A percentile compares a stretch with the other conserved stretches of the same genome.
Evolutionary conservation across 2,329 filamentous ascomycete genomes (phyloP).

Genomic region (Alternaria atra): DNA sequence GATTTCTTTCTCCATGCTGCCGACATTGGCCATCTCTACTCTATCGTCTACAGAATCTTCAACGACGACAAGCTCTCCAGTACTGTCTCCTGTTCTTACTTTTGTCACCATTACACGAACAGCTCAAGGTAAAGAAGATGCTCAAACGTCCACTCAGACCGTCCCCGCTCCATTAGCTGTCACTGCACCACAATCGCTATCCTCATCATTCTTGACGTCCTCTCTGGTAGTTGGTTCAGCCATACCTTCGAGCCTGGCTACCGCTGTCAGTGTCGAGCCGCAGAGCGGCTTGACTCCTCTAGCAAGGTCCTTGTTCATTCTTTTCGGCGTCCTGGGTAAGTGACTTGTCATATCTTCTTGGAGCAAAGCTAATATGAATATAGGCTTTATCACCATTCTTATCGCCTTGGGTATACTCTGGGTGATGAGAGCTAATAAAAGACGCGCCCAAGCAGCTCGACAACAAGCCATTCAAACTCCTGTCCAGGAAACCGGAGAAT

Average conservation of each 20-base stretch:
- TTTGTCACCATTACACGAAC: conserved; percentile 13
- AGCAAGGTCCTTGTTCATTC: conserved; percentile 18
- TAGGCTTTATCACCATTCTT: conserved; percentile 15
- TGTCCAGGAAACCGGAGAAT: background rate
- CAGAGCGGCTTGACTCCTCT: conserved; percentile 11
- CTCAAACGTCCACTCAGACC: background rate
- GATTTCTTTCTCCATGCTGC: background rate
- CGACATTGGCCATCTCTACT: background rate
- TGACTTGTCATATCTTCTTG: background rate
- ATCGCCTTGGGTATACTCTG: conserved; percentile 16
- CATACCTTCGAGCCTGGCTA: background rate
- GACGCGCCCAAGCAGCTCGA: conserved; percentile 1
- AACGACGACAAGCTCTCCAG: background rate
- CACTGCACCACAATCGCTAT: background rate
- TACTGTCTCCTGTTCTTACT: conserved; percentile 4
- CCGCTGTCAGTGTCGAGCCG: background rate
- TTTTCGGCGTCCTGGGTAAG: conserved; percentile 18
- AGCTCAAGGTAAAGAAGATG: conserved; percentile 9
- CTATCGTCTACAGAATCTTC: background rate
- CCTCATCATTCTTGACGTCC: background rate
- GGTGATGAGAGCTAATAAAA: conserved; percentile 9
- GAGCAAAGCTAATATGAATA: background rate
- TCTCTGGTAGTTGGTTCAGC: background rate
- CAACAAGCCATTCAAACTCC: background rate
- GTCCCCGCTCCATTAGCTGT: background rate